A percentile compares a stretch with the other conserved stretches of the same genome.
Evolutionary conservation across 2,329 filamentous ascomycete species (phyloP).

Genomic region (Macrophomina phaseolina): DNA sequence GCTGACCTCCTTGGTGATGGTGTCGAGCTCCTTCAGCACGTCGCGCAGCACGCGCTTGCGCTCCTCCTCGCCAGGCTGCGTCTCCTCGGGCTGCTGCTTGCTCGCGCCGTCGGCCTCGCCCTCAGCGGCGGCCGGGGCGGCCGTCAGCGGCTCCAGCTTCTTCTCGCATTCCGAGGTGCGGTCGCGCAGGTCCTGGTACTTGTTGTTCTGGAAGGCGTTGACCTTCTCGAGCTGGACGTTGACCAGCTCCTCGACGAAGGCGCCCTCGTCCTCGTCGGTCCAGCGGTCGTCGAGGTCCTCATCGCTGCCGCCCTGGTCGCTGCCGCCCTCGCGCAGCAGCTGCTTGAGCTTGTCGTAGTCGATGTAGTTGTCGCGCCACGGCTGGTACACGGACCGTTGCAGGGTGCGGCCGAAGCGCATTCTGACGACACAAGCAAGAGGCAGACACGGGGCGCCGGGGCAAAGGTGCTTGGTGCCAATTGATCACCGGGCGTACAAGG

Average conservation of each 20-base stretch:
- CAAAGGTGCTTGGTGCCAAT: neutral
- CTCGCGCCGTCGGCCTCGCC: constrained; percentile 21
- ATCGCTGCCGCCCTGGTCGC: constrained; percentile 51
- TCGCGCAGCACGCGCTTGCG: constrained; percentile 65
- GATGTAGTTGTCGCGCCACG: constrained; percentile 94
- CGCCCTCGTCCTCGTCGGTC: constrained; percentile 93
- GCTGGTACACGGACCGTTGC: constrained; percentile 76
- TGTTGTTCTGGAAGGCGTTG: constrained; percentile 82
- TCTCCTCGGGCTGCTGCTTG: constrained; percentile 33
- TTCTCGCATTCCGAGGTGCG: constrained; percentile 73
- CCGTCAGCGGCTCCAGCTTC: constrained; percentile 65
- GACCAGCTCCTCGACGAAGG: constrained; percentile 92
- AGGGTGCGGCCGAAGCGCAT: constrained; percentile 97
- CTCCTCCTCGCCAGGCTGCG: constrained; percentile 43
- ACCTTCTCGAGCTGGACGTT: constrained; percentile 97
- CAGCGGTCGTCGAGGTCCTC: constrained; percentile 69
- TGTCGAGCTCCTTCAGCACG: constrained; percentile 80
- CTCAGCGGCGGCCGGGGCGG: constrained; percentile 28
- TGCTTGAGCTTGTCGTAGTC: constrained; percentile 94
- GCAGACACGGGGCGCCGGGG: neutral
- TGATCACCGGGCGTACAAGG: neutral
- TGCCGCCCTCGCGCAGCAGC: constrained; percentile 75
- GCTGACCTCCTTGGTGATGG: constrained; percentile 86
- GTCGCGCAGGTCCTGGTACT: constrained; percentile 80
- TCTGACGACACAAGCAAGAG: neutral